These are phyloP conservation scores for Cladorrhinum sp. DNA, from an alignment of 2,329 filamentous ascomycete genomes.

Conservation along the genomic window DNA sequence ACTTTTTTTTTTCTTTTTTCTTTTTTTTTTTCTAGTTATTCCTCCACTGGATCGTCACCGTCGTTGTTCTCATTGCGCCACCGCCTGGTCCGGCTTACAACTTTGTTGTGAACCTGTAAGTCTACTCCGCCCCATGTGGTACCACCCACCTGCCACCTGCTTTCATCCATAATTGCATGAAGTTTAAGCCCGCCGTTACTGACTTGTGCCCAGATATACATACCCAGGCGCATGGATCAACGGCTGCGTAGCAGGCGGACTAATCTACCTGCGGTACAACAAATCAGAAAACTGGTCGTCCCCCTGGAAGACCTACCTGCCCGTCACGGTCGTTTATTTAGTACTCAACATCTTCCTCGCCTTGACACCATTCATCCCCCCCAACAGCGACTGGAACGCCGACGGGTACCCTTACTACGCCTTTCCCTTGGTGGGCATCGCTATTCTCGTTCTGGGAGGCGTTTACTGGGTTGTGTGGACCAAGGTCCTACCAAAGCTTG, in stretches of 20 bases:
- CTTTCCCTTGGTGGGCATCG: slow-evolving; percentile 53
- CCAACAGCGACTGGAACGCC: slow-evolving; percentile 44
- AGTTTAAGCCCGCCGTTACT: background rate
- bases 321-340: slow-evolving; percentile 47
- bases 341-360: slow-evolving; percentile 52
- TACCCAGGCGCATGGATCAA: slow-evolving; percentile 56
- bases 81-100: slow-evolving; percentile 67
- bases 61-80: slow-evolving; percentile 63
- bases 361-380: slow-evolving; percentile 55
- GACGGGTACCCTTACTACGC: slow-evolving; percentile 55
- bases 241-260: slow-evolving; percentile 47
- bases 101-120: slow-evolving; percentile 58
- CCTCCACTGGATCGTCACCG: slow-evolving; percentile 63
- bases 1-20: no score
- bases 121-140: no score
- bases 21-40: slow-evolving; percentile 51
- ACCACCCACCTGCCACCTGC: no score
- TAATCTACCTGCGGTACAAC: slow-evolving; percentile 50
- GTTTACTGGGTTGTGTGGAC: slow-evolving; percentile 55
- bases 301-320: slow-evolving; percentile 50
- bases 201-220: slow-evolving; percentile 35
- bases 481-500: slow-evolving; percentile 46
- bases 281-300: slow-evolving; percentile 52
- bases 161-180: background rate
- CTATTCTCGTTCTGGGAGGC: slow-evolving; percentile 48